Percentiles rank a stretch among this genome's conserved stretches.
Evolutionary conservation across 768 basidiomycete species (phyloP).

Genomic region (Paxillus rubicundulus): DNA sequence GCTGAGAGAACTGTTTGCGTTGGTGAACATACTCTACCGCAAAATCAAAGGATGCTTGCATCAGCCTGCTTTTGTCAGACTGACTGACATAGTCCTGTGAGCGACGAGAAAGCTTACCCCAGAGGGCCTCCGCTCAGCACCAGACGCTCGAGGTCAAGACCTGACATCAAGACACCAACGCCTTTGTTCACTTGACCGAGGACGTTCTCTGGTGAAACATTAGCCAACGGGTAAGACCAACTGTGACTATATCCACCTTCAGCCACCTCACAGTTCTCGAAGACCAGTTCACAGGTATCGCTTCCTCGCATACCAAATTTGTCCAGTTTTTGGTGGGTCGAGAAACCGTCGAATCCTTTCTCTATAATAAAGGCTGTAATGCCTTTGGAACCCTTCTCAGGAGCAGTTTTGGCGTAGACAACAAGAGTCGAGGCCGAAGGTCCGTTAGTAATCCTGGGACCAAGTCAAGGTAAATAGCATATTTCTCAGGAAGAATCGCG

Average conservation of each 20-base stretch:
- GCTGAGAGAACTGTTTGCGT: constrained; percentile 85
- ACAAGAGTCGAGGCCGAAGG: constrained; percentile 88
- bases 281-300: constrained; percentile 91
- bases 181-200: constrained; percentile 79
- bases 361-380: constrained; percentile 93
- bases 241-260: constrained; percentile 52
- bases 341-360: constrained; percentile 78
- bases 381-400: constrained; percentile 75
- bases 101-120: constrained; percentile 48
- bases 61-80: constrained; percentile 50
- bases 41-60: constrained; percentile 91
- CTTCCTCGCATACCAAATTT: constrained; percentile 97
- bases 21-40: constrained; percentile 91
- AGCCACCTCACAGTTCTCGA: constrained; percentile 87
- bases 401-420: constrained; percentile 88
- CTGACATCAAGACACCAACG: constrained; percentile 89
- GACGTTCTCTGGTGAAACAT: constrained; percentile 61
- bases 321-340: constrained; percentile 86
- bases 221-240: not conserved
- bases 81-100: not conserved
- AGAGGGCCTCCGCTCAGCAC: constrained; percentile 91
- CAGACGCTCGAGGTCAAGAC: constrained; percentile 86
- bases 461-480: not conserved
- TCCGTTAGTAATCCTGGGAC: constrained; percentile 87
- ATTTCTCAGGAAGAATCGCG: not conserved